phyloP scores from a whole-genome alignment of 305 asterid genomes.

The Fraxinus velutina region DNA sequence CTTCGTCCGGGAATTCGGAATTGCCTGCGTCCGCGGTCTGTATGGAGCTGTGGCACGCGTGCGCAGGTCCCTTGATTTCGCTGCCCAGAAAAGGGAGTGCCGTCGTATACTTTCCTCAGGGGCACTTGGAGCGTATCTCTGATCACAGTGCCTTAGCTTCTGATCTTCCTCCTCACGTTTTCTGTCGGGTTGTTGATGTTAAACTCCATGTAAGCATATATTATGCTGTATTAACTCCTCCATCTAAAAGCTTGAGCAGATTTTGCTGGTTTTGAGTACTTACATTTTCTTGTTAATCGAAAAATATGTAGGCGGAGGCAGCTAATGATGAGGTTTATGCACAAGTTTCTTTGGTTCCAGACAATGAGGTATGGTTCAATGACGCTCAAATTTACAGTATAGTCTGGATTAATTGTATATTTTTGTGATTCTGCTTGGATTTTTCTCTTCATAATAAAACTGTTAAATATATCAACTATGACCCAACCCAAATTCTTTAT shows the following conservation, averaged over 20 bases:
- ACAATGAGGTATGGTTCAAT: constrained; percentile 56
- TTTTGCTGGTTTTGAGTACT: constrained; percentile 7
- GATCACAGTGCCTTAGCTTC: constrained; percentile 44
- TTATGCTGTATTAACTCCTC: neutral
- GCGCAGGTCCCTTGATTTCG: constrained; percentile 95
- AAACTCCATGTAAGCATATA: constrained; percentile 66
- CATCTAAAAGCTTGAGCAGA: neutral
- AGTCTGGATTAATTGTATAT: constrained; percentile 3
- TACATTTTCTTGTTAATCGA: neutral
- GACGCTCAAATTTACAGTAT: neutral
- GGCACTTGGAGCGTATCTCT: constrained; percentile 75
- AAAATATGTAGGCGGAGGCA: constrained; percentile 60
- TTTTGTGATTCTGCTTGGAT: constrained; percentile 1
- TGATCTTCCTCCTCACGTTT: constrained; percentile 81
- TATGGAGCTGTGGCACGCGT: constrained; percentile 99
- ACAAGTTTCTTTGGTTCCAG: constrained; percentile 77
- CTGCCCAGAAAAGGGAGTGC: constrained; percentile 84
- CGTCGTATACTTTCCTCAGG: constrained; percentile 95
- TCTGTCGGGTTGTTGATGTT: constrained; percentile 92
- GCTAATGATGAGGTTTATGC: constrained; percentile 89
- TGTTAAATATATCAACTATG: constrained; percentile 14
- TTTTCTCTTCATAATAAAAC: neutral
- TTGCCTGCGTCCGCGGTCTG: constrained; percentile 49
- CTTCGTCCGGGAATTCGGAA: constrained; percentile 51
- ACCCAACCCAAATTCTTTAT: neutral